phyloP scores from a whole-genome alignment of 108 stramenopile species.

The Fistulifera pelliculosa region DNA sequence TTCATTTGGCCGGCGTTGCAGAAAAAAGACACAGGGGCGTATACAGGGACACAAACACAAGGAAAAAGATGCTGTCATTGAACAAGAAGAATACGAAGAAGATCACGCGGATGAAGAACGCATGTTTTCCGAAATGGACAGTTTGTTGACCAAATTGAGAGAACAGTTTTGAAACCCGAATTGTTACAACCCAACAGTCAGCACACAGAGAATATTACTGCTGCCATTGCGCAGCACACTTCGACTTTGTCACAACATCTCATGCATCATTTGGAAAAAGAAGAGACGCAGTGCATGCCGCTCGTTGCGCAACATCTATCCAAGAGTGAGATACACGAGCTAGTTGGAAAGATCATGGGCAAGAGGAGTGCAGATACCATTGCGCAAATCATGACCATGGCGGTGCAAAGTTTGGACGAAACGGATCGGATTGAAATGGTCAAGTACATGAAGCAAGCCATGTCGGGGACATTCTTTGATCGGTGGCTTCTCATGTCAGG shows the following conservation, averaged over 20 bases:
- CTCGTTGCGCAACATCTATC: conserved; percentile 75
- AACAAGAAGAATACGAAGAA: conserved; percentile 88
- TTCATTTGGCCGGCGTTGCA: conserved; percentile 93
- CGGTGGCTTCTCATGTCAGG: conserved; percentile 79
- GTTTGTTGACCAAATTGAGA: conserved; percentile 45
- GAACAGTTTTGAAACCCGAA: conserved; percentile 17
- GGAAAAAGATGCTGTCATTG: conserved; percentile 31
- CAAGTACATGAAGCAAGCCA: conserved; percentile 81
- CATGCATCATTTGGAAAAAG: conserved; percentile 72
- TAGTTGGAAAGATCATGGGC: conserved; percentile 89
- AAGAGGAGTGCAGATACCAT: conserved; percentile 72
- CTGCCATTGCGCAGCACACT: conserved; percentile 38
- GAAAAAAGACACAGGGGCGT: conserved; percentile 49
- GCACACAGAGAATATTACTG: conserved; percentile 19
- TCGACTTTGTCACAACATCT: conserved; percentile 51
- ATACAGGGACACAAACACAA: conserved; percentile 23
- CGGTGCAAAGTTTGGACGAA: conserved; percentile 76
- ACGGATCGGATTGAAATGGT: conserved; percentile 78
- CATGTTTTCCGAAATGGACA: conserved; percentile 77
- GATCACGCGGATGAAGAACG: conserved; percentile 87
- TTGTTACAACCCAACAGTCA: background rate
- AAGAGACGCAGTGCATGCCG: conserved; percentile 85
- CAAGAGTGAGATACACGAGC: conserved; percentile 69
- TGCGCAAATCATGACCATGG: conserved; percentile 87
- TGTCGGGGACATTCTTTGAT: conserved; percentile 88